These are phyloP conservation scores for Leccinum longicurvipes DNA, from an alignment of 768 basidiomycete species.

Conservation along the genomic window DNA sequence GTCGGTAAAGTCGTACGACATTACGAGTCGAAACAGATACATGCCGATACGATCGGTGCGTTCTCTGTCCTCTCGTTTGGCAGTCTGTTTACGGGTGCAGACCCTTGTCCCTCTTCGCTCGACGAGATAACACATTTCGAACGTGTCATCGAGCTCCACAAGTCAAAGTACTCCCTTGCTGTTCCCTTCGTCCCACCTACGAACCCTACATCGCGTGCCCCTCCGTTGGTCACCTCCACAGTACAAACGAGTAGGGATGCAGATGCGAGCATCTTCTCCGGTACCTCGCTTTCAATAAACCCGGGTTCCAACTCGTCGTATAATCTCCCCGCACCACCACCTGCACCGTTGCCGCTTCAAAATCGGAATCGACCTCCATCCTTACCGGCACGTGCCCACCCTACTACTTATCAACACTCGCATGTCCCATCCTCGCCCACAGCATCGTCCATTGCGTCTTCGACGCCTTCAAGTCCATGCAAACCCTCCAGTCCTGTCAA, in stretches of 20 bases:
- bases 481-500: conserved; percentile 25
- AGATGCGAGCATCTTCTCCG: conserved; percentile 11
- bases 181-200: conserved; percentile 45
- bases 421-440: conserved; percentile 21
- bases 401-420: background rate
- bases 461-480: conserved; percentile 30
- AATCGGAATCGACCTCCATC: conserved; percentile 2
- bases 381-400: background rate
- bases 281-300: conserved; percentile 3
- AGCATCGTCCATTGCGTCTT: conserved; percentile 23
- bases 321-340: conserved; percentile 12
- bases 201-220: conserved; percentile 8
- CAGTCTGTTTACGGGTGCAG: conserved; percentile 26
- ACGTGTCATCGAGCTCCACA: conserved; percentile 50
- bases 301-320: background rate
- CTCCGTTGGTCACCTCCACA: background rate
- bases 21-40: conserved; percentile 43
- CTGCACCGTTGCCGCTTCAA: conserved; percentile 8
- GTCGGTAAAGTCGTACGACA: conserved; percentile 43
- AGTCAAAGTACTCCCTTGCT: conserved; percentile 44
- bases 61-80: background rate
- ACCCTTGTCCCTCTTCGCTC: conserved; percentile 44
- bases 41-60: conserved; percentile 52
- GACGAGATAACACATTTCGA: conserved; percentile 62
- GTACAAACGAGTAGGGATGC: background rate